These are phyloP conservation scores for Paramecium biaurelia DNA, from an alignment of 73 alveolate species.

Conservation along the genomic window DNA sequence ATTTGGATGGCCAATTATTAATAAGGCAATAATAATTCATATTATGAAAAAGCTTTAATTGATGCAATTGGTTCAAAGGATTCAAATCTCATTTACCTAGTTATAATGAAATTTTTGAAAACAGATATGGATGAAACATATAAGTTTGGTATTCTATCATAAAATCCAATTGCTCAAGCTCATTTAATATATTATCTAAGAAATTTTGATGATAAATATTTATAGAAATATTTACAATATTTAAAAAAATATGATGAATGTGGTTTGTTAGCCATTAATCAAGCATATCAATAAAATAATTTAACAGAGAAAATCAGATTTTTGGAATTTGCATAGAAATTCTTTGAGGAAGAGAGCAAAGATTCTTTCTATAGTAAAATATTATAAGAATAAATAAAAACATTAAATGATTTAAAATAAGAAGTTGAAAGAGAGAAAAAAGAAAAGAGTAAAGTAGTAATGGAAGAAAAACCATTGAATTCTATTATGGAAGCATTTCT, in stretches of 20 bases:
- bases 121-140: constrained; percentile 31
- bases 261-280: constrained; percentile 23
- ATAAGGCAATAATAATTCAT: constrained; percentile 27
- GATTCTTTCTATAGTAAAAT: constrained; percentile 37
- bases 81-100: constrained; percentile 62
- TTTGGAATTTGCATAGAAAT: constrained; percentile 37
- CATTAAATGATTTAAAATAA: not conserved
- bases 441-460: not conserved
- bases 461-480: constrained; percentile 49
- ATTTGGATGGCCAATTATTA: constrained; percentile 65
- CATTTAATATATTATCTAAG: constrained; percentile 11
- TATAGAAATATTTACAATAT: constrained; percentile 14
- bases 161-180: not conserved
- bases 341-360: constrained; percentile 36
- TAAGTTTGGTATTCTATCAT: constrained; percentile 44
- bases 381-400: not conserved
- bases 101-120: constrained; percentile 54
- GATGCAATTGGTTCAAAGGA: constrained; percentile 64
- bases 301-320: not conserved
- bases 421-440: constrained; percentile 42
- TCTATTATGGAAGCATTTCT: constrained; percentile 17
- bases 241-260: constrained; percentile 49
- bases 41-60: constrained; percentile 65
- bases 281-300: not conserved
- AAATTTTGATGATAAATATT: constrained; percentile 23